Percentiles rank a stretch among this genome's conserved stretches.
Evolutionary conservation across 257 asterid genomes (phyloP).

Genomic region (Echium plantagineum): DNA sequence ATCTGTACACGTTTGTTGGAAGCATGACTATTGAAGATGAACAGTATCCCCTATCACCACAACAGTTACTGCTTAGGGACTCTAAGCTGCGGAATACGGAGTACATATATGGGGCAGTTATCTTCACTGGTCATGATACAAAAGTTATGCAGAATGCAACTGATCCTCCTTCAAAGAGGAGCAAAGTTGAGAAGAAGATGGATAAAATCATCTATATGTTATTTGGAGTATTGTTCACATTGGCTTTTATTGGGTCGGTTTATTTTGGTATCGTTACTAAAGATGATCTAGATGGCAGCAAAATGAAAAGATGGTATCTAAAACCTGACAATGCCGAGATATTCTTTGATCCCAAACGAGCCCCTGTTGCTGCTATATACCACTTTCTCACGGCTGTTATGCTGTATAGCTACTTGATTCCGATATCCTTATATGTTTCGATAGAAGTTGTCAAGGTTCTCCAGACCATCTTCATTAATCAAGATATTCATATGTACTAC

Average conservation of each 20-base stretch:
- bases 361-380: conserved; percentile 57
- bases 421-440: conserved; percentile 79
- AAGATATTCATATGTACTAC: conserved; percentile 65
- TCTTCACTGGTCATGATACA: conserved; percentile 86
- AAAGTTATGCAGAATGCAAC: conserved; percentile 91
- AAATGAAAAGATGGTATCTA: conserved; percentile 75
- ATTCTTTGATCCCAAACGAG: conserved; percentile 63
- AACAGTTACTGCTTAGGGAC: conserved; percentile 66
- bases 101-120: conserved; percentile 64
- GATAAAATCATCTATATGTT: conserved; percentile 70
- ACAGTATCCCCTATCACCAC: conserved; percentile 69
- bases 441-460: conserved; percentile 85
- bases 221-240: conserved; percentile 46
- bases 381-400: conserved; percentile 70
- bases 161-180: conserved; percentile 83
- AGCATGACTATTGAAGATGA: conserved; percentile 54
- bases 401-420: conserved; percentile 69
- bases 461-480: conserved; percentile 77
- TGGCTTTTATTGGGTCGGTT: conserved; percentile 59
- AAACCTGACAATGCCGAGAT: conserved; percentile 34
- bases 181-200: conserved; percentile 84
- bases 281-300: conserved; percentile 35
- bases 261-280: conserved; percentile 63
- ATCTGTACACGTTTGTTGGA: conserved; percentile 66
- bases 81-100: conserved; percentile 79